phyloP scores from a whole-genome alignment of 345 rosid species.

The Citrus sp. region DNA sequence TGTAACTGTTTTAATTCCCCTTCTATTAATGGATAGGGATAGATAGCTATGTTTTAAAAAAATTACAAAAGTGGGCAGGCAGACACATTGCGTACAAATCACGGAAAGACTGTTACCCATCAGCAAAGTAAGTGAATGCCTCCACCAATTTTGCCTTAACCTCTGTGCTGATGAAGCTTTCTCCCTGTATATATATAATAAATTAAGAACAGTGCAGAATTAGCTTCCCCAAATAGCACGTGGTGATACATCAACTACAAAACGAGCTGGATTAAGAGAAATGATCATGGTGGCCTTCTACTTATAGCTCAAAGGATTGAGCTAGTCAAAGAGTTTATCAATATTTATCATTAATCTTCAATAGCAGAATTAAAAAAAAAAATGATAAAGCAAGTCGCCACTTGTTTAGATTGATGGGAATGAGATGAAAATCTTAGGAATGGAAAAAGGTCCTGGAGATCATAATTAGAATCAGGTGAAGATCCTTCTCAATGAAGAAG shows the following conservation, averaged over 20 bases:
- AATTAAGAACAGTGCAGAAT: neutral
- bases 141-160: slow-evolving; percentile 38
- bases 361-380: too few relatives aligned
- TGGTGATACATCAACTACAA: neutral
- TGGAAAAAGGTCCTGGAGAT: too few relatives aligned
- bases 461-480: too few relatives aligned
- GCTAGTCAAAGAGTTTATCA: neutral
- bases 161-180: slow-evolving; percentile 49
- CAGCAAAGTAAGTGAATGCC: slow-evolving; percentile 38
- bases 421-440: too few relatives aligned
- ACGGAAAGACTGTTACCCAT: slow-evolving; percentile 34
- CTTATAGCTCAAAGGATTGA: neutral
- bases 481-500: too few relatives aligned
- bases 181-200: slow-evolving; percentile 35
- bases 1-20: too few relatives aligned
- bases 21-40: too few relatives aligned
- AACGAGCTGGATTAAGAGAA: neutral
- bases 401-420: neutral
- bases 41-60: too few relatives aligned
- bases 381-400: neutral
- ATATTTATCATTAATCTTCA: neutral
- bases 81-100: neutral
- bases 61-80: too few relatives aligned
- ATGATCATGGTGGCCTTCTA: neutral
- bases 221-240: neutral